A percentile compares a stretch with the other conserved stretches of the same genome.
Evolutionary conservation across 257 asterid genomes (phyloP).

Genomic region (Linaria vulgaris): DNA sequence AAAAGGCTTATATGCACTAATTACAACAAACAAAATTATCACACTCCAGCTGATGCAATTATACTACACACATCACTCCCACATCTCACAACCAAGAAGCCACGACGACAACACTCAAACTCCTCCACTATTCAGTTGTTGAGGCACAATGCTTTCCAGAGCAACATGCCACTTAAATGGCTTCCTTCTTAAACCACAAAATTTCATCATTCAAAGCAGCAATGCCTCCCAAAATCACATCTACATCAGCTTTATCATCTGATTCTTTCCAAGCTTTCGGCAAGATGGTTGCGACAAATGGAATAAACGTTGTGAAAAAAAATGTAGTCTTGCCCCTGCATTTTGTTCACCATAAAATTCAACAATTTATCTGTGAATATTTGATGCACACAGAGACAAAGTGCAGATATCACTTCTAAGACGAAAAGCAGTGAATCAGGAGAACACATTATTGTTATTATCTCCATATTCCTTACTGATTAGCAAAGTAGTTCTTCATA

Average conservation of each 20-base stretch:
- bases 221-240: slow-evolving; percentile 60
- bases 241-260: slow-evolving; percentile 52
- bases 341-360: slow-evolving; percentile 6
- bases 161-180: slow-evolving; percentile 70
- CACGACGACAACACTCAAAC: slow-evolving; percentile 17
- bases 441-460: no score
- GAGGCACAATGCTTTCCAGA: slow-evolving; percentile 49
- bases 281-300: slow-evolving; percentile 60
- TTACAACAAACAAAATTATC: background rate
- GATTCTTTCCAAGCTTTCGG: slow-evolving; percentile 74
- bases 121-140: slow-evolving; percentile 56
- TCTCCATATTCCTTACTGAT: no score
- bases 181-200: slow-evolving; percentile 79
- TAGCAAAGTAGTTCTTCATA: no score
- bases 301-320: slow-evolving; percentile 74
- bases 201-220: slow-evolving; percentile 75
- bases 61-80: background rate
- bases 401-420: no score
- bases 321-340: slow-evolving; percentile 84
- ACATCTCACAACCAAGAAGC: background rate
- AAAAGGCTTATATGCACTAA: background rate
- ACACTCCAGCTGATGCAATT: background rate
- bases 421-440: no score
- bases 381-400: no score
- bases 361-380: background rate